Conservation (phyloP, 495 filamentous ascomycete genomes). For the Penicillium egyptiacum region DNA sequence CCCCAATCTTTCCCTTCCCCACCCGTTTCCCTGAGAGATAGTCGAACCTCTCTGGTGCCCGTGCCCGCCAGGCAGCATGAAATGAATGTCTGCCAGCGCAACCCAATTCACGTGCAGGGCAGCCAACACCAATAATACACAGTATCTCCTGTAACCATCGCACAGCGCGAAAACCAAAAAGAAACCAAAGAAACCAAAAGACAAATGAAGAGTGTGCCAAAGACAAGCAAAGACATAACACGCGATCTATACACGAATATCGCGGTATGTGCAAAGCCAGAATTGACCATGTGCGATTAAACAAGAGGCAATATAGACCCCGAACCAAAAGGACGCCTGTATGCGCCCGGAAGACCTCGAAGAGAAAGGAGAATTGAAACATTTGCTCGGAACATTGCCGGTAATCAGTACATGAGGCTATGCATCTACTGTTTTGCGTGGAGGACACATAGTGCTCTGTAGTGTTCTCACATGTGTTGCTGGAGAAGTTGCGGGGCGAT, state of each 20-base stretch:
- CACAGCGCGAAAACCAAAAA: background rate
- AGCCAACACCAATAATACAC: conserved; percentile 9
- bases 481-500: conserved; percentile 49
- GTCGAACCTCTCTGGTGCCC: conserved; percentile 18
- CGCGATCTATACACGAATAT: conserved; percentile 1
- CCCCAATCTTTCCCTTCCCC: conserved; percentile 12
- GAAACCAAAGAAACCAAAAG: background rate
- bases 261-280: conserved; percentile 4
- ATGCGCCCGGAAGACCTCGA: conserved; percentile 3
- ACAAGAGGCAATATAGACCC: conserved; percentile 11
- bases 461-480: conserved; percentile 43
- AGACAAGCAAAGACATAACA: background rate
- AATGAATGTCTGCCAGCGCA: conserved; percentile 8
- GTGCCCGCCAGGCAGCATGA: conserved; percentile 28
- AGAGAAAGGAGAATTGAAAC: background rate
- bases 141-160: conserved; percentile 1
- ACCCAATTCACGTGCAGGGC: conserved; percentile 1
- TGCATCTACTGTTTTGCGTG: background rate
- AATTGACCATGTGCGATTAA: conserved; percentile 10
- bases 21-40: conserved; percentile 9
- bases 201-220: background rate
- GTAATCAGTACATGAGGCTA: background rate
- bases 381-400: background rate
- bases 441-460: background rate
- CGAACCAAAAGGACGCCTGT: conserved; percentile 2